phyloP scores from a whole-genome alignment of 1,284 basidiomycete genomes.

The Neolentinus lepideus region DNA sequence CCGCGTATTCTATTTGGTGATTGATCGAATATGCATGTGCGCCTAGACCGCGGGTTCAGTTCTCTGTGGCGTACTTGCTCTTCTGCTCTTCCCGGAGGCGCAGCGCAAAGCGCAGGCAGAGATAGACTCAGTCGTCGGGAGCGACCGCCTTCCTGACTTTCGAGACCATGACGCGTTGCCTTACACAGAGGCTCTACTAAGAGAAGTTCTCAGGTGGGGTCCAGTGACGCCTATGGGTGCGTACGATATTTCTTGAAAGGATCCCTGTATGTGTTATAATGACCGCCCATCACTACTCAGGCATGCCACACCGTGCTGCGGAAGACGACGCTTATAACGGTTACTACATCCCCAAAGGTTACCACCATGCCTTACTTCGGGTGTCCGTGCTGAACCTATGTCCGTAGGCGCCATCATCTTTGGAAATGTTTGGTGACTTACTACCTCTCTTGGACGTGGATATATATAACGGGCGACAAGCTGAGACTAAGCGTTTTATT shows the following conservation, averaged over 20 bases:
- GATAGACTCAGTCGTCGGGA: constrained; percentile 3
- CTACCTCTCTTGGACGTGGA: no score
- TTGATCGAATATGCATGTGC: no score
- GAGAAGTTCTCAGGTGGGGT: constrained; percentile 21
- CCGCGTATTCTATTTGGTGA: no score
- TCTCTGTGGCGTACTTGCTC: neutral
- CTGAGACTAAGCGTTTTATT: no score
- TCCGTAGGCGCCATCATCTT: no score
- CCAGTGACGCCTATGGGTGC: constrained; percentile 16
- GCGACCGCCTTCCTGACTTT: constrained; percentile 1
- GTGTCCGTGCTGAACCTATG: no score
- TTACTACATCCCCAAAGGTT: constrained; percentile 1
- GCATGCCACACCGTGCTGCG: no score
- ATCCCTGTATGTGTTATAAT: neutral
- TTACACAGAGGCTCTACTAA: constrained; percentile 4
- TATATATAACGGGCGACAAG: no score
- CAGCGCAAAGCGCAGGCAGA: constrained; percentile 2
- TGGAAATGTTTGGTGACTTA: no score
- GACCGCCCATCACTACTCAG: no score
- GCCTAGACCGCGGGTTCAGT: constrained; percentile 1
- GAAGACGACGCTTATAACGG: neutral
- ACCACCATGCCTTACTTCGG: no score
- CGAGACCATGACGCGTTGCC: neutral
- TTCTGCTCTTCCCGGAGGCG: constrained; percentile 3
- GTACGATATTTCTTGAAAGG: neutral